These are phyloP conservation scores for Trichophyton mentagrophytes DNA, from an alignment of 2,329 filamentous ascomycete genomes.

Conservation along the genomic window DNA sequence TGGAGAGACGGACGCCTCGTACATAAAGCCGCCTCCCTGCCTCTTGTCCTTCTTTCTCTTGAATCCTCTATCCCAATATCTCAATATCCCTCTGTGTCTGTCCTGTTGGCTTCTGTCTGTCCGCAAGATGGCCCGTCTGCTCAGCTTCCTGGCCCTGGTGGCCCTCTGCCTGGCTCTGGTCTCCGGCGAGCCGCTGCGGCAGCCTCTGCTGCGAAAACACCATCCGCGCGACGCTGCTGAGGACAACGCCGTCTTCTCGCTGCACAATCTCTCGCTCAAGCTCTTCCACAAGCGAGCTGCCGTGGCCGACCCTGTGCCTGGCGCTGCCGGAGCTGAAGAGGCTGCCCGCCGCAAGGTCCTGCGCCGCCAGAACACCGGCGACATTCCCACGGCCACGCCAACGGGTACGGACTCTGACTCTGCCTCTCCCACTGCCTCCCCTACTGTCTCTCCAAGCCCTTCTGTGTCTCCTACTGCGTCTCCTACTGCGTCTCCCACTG, in stretches of 20 bases:
- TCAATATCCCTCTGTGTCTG: background rate
- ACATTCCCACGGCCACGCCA: conserved; percentile 6
- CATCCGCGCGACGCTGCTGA: conserved; percentile 3
- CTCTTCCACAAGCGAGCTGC: conserved; percentile 7
- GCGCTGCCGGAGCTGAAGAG: conserved; percentile 4
- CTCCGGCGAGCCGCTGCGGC: conserved; percentile 8
- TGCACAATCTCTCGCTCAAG: conserved; percentile 7
- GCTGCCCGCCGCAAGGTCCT: conserved; percentile 9
- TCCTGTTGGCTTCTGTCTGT: background rate
- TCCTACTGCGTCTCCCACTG: background rate
- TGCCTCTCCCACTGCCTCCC: background rate
- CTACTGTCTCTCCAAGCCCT: background rate
- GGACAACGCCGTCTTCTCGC: conserved; percentile 2
- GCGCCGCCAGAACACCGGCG: conserved; percentile 9
- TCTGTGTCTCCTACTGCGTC: conserved; percentile 7
- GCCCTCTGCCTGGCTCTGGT: conserved; percentile 5
- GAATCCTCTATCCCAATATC: too few species aligned
- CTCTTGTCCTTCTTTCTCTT: background rate
- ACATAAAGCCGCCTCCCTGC: background rate
- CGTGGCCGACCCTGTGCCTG: background rate
- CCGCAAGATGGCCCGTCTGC: conserved; percentile 8
- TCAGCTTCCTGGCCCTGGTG: background rate
- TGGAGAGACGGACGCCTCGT: background rate
- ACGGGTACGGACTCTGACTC: conserved; percentile 1
- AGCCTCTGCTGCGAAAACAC: conserved; percentile 1